Evolutionary conservation across 805 yeast species (phyloP).

Genomic region (Saturnispora saitoi): DNA sequence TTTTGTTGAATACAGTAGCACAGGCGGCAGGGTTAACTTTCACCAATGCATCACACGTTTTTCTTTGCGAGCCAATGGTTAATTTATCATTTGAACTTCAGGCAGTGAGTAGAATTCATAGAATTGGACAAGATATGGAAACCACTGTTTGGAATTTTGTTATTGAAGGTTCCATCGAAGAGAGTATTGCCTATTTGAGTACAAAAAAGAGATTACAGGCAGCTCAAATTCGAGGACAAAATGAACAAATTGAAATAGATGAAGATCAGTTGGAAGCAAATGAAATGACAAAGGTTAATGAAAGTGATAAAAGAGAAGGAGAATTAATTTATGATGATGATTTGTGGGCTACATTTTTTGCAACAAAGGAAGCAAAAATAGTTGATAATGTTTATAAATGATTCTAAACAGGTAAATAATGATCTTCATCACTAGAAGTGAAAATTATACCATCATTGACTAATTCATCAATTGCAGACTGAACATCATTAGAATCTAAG

Average conservation of each 20-base stretch:
- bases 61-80: conserved; percentile 86
- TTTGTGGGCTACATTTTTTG: conserved; percentile 55
- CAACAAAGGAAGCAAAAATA: conserved; percentile 22
- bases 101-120: conserved; percentile 83
- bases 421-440: conserved; percentile 59
- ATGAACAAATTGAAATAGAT: conserved; percentile 19
- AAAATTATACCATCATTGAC: conserved; percentile 64
- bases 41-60: conserved; percentile 87
- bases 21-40: conserved; percentile 88
- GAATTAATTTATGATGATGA: conserved; percentile 52
- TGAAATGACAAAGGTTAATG: conserved; percentile 45
- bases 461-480: conserved; percentile 42
- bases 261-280: conserved; percentile 44
- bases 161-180: conserved; percentile 79
- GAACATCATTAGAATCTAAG: conserved; percentile 40
- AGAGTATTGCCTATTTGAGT: conserved; percentile 65
- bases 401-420: conserved; percentile 43
- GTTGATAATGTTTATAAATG: conserved; percentile 12
- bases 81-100: conserved; percentile 83
- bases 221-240: conserved; percentile 23
- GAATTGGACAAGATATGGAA: conserved; percentile 78
- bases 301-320: conserved; percentile 44
- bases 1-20: conserved; percentile 73
- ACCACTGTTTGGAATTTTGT: conserved; percentile 93
- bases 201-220: conserved; percentile 49